phyloP scores from a whole-genome alignment of 1,139 yeast genomes.

The Hyphopichia wangnamkhiaoensis region DNA sequence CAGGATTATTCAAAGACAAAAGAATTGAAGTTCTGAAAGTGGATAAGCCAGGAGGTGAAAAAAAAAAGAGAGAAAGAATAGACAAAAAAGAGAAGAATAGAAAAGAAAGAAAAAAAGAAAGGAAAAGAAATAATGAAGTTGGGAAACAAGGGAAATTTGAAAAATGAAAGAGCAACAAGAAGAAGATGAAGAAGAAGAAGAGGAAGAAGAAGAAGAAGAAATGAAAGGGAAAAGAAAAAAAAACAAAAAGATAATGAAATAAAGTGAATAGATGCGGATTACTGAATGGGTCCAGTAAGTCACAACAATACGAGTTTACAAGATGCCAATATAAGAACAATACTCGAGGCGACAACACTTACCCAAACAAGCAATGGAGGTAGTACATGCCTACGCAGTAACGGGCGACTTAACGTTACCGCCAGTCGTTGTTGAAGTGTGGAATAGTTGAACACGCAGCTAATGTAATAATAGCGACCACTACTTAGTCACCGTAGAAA shows the following conservation, averaged over 20 bases:
- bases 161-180: not conserved
- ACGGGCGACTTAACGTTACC: too few species aligned
- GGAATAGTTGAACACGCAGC: too few species aligned
- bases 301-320: too few species aligned
- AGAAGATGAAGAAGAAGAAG: conserved; percentile 5
- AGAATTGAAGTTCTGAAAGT: not conserved
- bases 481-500: too few species aligned
- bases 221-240: conserved; percentile 8
- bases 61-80: not conserved
- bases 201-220: conserved; percentile 6
- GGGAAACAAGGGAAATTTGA: not conserved
- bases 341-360: too few species aligned
- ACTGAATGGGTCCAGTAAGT: too few species aligned
- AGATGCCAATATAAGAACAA: too few species aligned
- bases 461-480: too few species aligned
- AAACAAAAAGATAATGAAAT: conserved; percentile 14
- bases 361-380: too few species aligned
- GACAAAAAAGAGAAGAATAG: not conserved
- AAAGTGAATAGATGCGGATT: conserved; percentile 12
- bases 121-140: not conserved
- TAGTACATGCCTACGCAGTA: too few species aligned
- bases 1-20: too few species aligned
- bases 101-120: not conserved
- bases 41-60: not conserved
- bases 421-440: too few species aligned